Evolutionary conservation across 2,329 filamentous ascomycete species (phyloP).

Genomic region (Aureobasidium leucospermi): DNA sequence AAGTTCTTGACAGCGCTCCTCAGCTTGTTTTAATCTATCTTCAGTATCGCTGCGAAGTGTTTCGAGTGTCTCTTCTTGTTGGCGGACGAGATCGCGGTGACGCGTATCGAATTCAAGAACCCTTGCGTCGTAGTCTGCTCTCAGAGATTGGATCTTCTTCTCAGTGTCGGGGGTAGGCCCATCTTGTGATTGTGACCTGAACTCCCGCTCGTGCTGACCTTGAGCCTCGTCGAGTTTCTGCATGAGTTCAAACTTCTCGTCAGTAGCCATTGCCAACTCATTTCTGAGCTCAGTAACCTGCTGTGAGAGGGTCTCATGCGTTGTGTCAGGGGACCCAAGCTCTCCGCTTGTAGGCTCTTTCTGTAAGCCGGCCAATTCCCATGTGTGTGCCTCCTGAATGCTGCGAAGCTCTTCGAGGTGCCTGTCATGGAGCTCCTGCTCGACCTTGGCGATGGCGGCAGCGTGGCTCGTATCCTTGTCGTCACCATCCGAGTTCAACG

Average conservation of each 20-base stretch:
- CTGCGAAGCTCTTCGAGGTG: constrained; percentile 7
- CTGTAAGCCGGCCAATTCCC: not conserved
- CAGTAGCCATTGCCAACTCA: not conserved
- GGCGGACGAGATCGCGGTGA: not conserved
- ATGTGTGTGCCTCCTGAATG: constrained; percentile 2
- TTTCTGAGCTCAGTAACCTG: not conserved
- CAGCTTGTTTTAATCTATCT: not conserved
- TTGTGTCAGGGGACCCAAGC: not conserved
- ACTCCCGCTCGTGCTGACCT: not conserved
- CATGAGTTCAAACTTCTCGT: constrained; percentile 9
- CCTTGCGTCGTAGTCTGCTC: constrained; percentile 1
- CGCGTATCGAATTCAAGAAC: constrained; percentile 2
- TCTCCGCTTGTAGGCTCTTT: not conserved
- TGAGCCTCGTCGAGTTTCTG: not conserved
- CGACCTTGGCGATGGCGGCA: not conserved
- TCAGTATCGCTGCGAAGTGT: not conserved
- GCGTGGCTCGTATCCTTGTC: not conserved
- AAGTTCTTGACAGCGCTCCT: not conserved
- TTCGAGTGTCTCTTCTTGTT: not conserved
- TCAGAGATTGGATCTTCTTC: not conserved
- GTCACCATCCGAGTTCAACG: not conserved
- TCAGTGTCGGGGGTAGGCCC: not conserved
- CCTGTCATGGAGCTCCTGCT: constrained; percentile 1
- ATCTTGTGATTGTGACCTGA: not conserved
- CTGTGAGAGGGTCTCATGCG: not conserved